Percentiles rank a stretch among this genome's conserved stretches.
These are phyloP conservation scores for Plasmodium adleri DNA, from an alignment of 169 alveolate genomes.

Conservation along the genomic window DNA sequence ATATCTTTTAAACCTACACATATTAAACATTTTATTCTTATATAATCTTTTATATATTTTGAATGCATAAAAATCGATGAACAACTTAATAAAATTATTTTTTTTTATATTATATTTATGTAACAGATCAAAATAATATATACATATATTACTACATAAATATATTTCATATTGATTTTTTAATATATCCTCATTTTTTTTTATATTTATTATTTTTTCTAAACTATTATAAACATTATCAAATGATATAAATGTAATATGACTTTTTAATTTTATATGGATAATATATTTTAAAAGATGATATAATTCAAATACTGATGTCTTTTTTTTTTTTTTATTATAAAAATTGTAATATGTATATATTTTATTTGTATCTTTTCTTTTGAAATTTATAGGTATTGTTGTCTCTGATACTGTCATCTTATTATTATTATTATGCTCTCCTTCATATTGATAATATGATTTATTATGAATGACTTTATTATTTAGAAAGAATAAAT, in stretches of 20 bases:
- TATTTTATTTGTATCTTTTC: background rate
- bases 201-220: background rate
- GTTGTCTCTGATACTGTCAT: too few relatives aligned
- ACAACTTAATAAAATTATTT: conserved; percentile 16
- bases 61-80: conserved; percentile 20
- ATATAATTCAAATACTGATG: background rate
- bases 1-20: conserved; percentile 5
- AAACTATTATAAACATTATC: background rate
- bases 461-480: too few relatives aligned
- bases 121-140: conserved; percentile 41
- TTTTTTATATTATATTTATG: conserved; percentile 22
- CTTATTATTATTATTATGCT: too few relatives aligned
- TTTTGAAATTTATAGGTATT: too few relatives aligned
- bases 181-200: conserved; percentile 13
- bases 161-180: conserved; percentile 18
- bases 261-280: conserved; percentile 17
- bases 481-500: too few relatives aligned
- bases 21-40: conserved; percentile 13
- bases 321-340: conserved; percentile 19
- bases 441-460: too few relatives aligned
- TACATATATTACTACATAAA: conserved; percentile 6
- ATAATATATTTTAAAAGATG: conserved; percentile 9
- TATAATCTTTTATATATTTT: conserved; percentile 14
- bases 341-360: background rate
- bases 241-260: conserved; percentile 10